phyloP scores from a whole-genome alignment of 2,329 filamentous ascomycete genomes.

The Nemania sp. region DNA sequence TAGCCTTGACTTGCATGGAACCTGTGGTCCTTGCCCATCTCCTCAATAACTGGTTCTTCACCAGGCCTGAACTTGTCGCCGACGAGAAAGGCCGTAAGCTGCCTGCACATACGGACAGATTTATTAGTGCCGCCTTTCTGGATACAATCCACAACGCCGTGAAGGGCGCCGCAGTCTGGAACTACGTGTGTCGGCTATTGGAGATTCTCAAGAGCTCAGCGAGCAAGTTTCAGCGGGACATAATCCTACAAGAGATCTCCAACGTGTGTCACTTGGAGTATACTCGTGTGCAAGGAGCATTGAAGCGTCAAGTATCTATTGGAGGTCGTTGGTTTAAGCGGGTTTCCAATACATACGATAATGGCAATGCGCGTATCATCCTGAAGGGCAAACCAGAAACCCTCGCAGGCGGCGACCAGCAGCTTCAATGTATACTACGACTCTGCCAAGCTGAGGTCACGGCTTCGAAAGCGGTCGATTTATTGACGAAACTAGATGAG shows the following conservation, averaged over 20 bases:
- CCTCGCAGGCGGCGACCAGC: slow-evolving; percentile 54
- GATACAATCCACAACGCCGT: slow-evolving; percentile 56
- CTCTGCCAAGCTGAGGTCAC: slow-evolving; percentile 57
- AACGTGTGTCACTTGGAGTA: slow-evolving; percentile 61
- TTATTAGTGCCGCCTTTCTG: slow-evolving; percentile 57
- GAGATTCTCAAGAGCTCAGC: slow-evolving; percentile 47
- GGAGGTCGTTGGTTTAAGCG: slow-evolving; percentile 58
- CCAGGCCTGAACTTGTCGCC: slow-evolving; percentile 56
- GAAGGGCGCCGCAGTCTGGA: slow-evolving; percentile 55
- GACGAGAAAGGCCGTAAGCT: slow-evolving; percentile 59
- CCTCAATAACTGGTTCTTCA: slow-evolving; percentile 56
- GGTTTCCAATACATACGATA: slow-evolving; percentile 52
- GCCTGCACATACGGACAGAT: slow-evolving; percentile 55
- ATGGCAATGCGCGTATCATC: slow-evolving; percentile 53
- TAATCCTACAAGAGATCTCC: slow-evolving; percentile 60
- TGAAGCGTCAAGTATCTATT: slow-evolving; percentile 58
- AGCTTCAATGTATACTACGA: slow-evolving; percentile 58
- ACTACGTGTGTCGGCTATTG: slow-evolving; percentile 55
- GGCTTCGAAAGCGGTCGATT: slow-evolving; percentile 53
- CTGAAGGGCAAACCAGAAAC: slow-evolving; percentile 58
- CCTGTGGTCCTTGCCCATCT: slow-evolving; percentile 51
- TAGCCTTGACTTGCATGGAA: slow-evolving; percentile 52
- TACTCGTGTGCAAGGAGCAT: slow-evolving; percentile 51
- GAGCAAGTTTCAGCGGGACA: slow-evolving; percentile 50
- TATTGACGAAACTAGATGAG: slow-evolving; percentile 56